Percentiles rank a stretch among this genome's conserved stretches.
phyloP scores from a whole-genome alignment of 495 filamentous ascomycete genomes.

The Immersiella caudata region DNA sequence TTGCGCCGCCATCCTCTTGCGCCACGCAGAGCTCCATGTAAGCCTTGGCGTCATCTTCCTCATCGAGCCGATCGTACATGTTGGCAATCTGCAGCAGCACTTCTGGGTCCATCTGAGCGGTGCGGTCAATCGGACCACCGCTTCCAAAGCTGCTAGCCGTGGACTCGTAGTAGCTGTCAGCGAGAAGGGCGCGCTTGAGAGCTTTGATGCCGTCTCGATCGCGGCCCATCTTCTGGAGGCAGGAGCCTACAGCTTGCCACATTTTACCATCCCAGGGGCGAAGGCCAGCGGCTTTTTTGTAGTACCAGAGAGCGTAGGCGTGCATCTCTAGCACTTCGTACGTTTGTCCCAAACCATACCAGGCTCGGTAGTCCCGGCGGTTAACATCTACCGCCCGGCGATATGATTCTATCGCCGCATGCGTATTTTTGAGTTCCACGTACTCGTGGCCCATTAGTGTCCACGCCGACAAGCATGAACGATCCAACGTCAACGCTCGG shows the following conservation, averaged over 20 bases:
- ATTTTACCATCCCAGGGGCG: constrained; percentile 94
- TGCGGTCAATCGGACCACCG: constrained; percentile 38
- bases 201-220: constrained; percentile 88
- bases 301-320: constrained; percentile 95
- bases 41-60: constrained; percentile 75
- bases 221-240: constrained; percentile 83
- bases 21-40: constrained; percentile 96
- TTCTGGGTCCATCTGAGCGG: constrained; percentile 79
- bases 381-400: constrained; percentile 95
- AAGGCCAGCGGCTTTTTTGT: constrained; percentile 89
- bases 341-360: constrained; percentile 96
- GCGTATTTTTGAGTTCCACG: constrained; percentile 98
- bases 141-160: constrained; percentile 52
- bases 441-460: constrained; percentile 99
- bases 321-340: constrained; percentile 99
- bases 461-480: constrained; percentile 91
- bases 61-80: constrained; percentile 79
- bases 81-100: constrained; percentile 85
- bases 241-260: constrained; percentile 95
- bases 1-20: constrained; percentile 70
- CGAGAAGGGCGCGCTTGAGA: constrained; percentile 85
- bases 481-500: constrained; percentile 90
- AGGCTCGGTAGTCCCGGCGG: constrained; percentile 94
- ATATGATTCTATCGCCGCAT: constrained; percentile 97
- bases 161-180: constrained; percentile 76